These are phyloP conservation scores for Populus euphratica DNA, from an alignment of 345 rosid genomes.

Conservation along the genomic window DNA sequence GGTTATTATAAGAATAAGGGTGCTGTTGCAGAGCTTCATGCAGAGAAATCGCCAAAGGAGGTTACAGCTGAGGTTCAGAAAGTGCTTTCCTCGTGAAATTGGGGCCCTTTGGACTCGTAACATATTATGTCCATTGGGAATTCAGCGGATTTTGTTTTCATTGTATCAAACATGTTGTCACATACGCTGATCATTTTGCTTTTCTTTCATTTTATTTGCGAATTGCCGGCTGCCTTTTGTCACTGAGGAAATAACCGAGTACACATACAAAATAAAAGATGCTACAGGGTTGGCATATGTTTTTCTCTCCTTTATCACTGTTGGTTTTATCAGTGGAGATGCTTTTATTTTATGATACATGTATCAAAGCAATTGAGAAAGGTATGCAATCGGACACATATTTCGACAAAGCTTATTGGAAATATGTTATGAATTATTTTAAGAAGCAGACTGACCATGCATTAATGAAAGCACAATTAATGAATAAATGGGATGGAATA, in stretches of 20 bases:
- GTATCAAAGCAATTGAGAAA: no score
- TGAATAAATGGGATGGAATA: no score
- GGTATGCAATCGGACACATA: no score
- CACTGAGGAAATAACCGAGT: constrained; percentile 15
- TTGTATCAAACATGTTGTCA: constrained; percentile 6
- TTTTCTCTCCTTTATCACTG: neutral
- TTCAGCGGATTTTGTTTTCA: constrained; percentile 2
- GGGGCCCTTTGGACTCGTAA: neutral
- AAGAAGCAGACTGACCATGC: no score
- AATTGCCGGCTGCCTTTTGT: constrained; percentile 7
- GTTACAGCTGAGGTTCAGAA: constrained; percentile 74
- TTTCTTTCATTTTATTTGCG: neutral
- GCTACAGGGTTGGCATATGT: neutral
- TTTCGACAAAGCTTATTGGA: no score
- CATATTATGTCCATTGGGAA: neutral
- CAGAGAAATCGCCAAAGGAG: constrained; percentile 75
- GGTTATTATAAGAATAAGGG: constrained; percentile 75
- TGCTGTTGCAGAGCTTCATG: constrained; percentile 61
- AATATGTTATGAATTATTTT: no score
- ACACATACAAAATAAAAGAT: constrained; percentile 14
- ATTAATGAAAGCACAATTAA: no score
- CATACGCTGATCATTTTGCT: neutral
- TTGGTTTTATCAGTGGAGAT: neutral
- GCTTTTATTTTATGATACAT: neutral
- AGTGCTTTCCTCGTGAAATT: constrained; percentile 41